Evolutionary conservation across 2,329 filamentous ascomycete genomes (phyloP), one percentile per base, ranked within the genome.

Genomic region (Fusarium sp.): DNA sequence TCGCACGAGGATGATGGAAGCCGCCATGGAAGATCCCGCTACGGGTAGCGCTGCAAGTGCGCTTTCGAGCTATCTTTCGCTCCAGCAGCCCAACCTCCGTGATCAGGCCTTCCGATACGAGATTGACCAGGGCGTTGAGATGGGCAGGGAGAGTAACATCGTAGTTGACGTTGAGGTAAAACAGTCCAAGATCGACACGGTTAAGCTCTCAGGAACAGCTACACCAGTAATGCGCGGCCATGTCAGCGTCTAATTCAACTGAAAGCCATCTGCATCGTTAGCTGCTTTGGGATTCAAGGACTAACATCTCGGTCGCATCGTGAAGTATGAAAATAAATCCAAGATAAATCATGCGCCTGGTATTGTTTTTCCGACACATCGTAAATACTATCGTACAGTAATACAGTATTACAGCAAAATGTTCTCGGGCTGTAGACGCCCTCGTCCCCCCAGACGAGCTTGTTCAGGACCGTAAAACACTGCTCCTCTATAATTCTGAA

Each of bases 111-210:
- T 76, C 44, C 80, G 76, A 55, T 89, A 86, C 68, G 80, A 84
- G 59, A 79, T 92, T 65, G 86, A 86, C 61, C 90, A 92, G 79
- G 90, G 89, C 1, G 87, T 91, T 11, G 89, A 92, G 78, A 91
- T 92, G 86, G 89, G 88, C 7, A 79, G 88, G 67, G 80, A 79
- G 76, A 88, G 86, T 71, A 79, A 84, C 49, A 87, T 88, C 47
- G 72, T 76, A 39, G 82, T 88, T 36, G 80, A 85, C 57, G 80
- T 85, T n/a, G 67, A 61, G 36, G 53, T 77, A 38, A 76, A 77
- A 46, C 76, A 74, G 57, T 69, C 72, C 22, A 64, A 73, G 39
- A 74, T 81, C 40, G 69, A 75, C 38, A 63, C 63, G 10, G 76
- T 80, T 31, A 74, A 73, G 38, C 72, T 81, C 47, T 76, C 76